Evolutionary conservation across 768 basidiomycete species (phyloP).

Genomic region (Phanerodontia chrysosporium): DNA sequence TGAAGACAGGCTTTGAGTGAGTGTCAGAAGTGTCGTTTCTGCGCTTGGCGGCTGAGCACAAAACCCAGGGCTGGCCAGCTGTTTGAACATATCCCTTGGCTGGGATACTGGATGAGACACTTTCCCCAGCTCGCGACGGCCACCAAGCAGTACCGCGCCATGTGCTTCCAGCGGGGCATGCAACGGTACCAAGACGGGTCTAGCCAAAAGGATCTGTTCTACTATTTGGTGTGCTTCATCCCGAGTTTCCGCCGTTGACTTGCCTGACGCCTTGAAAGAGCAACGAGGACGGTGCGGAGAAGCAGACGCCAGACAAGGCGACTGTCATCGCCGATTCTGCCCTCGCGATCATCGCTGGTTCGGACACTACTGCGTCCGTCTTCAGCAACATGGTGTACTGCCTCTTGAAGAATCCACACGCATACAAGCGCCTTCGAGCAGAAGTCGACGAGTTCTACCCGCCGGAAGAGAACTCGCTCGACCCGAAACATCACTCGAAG

Average conservation of each 20-base stretch:
- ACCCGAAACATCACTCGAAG: constrained; percentile 1
- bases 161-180: background rate
- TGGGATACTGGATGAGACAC: background rate
- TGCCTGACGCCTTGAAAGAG: constrained; percentile 27
- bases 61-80: background rate
- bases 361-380: constrained; percentile 35
- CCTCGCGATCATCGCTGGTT: constrained; percentile 41
- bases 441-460: constrained; percentile 10
- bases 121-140: background rate
- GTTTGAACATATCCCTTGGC: constrained; percentile 11
- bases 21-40: background rate
- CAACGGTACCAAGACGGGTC: constrained; percentile 29
- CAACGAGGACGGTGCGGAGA: constrained; percentile 37
- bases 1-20: background rate
- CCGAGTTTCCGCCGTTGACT: background rate
- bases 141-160: background rate
- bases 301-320: constrained; percentile 29
- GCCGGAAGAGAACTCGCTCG: constrained; percentile 4
- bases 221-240: constrained; percentile 32
- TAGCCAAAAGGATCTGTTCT: constrained; percentile 37
- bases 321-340: constrained; percentile 37
- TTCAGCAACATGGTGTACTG: constrained; percentile 8
- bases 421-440: background rate
- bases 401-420: constrained; percentile 2
- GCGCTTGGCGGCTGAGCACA: background rate